Evolutionary conservation across 1,284 basidiomycete genomes (phyloP).

Genomic region (Boletus mariae): DNA sequence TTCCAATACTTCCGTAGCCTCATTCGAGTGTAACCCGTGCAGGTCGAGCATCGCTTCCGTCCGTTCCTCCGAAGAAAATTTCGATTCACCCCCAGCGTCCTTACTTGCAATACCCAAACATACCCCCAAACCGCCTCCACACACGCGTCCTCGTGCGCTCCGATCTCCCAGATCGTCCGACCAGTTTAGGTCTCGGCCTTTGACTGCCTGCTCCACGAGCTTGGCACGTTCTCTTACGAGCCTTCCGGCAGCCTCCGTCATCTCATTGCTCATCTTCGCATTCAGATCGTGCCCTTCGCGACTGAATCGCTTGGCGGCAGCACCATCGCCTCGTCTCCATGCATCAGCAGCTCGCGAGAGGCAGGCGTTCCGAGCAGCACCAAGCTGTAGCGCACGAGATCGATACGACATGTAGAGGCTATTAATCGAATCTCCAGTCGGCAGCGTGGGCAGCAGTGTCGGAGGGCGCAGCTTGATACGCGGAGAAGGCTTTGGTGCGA

Average conservation of each 20-base stretch:
- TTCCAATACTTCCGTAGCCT: constrained; percentile 89
- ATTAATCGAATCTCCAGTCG: constrained; percentile 78
- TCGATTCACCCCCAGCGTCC: constrained; percentile 49
- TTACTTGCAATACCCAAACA: constrained; percentile 76
- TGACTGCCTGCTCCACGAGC: constrained; percentile 73
- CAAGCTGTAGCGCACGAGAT: constrained; percentile 81
- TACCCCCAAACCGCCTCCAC: constrained; percentile 82
- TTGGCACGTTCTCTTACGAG: constrained; percentile 80
- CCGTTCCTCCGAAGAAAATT: constrained; percentile 73
- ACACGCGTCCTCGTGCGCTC: constrained; percentile 67
- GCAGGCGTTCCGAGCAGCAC: constrained; percentile 90
- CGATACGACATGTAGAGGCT: constrained; percentile 86
- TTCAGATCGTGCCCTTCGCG: constrained; percentile 92
- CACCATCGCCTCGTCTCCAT: constrained; percentile 91
- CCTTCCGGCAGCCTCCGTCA: constrained; percentile 72
- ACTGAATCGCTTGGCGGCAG: constrained; percentile 90
- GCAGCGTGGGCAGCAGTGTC: constrained; percentile 81
- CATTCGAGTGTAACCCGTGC: constrained; percentile 86
- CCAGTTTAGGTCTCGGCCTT: constrained; percentile 65
- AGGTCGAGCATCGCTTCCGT: constrained; percentile 80
- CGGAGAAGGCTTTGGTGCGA: constrained; percentile 81
- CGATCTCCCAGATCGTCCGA: constrained; percentile 84
- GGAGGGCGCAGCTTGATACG: constrained; percentile 82
- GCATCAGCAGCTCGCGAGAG: constrained; percentile 95
- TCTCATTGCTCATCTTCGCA: constrained; percentile 82